Evolutionary conservation across 2,329 filamentous ascomycete genomes (phyloP), one percentile per base, ranked within the genome.

Genomic region (Alternaria sp.): DNA sequence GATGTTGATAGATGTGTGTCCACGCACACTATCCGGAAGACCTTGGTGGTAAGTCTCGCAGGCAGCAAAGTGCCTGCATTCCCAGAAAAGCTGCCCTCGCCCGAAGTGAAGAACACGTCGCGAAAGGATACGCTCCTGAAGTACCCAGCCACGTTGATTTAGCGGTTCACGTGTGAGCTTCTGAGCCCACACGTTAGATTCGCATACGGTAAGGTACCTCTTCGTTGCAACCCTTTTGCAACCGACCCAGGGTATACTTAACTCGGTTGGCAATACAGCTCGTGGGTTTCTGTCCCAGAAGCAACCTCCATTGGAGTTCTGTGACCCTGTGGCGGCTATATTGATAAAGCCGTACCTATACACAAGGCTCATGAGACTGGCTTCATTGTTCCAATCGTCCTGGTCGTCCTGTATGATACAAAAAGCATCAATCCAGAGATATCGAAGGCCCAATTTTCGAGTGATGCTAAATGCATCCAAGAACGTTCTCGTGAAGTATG

Each of bases 71-170:
- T 62, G 50, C 7, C 53, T 18, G 30, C 71, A 73, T 45, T 74
- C 73, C 67, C 67, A 73, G 46, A 71, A 69, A 4, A 73, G 41
- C 55, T 75, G 70, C 2, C 61, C 11, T 5, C 18, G 14, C 0
- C 63, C 56, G 26, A 70, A 74, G 23, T 75, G 69, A 6, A 73
- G 49, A 9, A 69, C 23, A 6, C 71, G 67, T 6, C 60, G 68
- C 3, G 70, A 60, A 2, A 74, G 65, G 28, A 72, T 51, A 0
- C 70, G 63, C 53, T 74, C 61, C 45, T 68, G 59, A 10, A 64
- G n/a, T 5, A 63, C 37, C 61, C 61, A 66, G 6, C 18, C 28
- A 4, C 64, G 56, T 44, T 25, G 12, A 21, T 64, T 62, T 8
- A 68, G 11, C 20, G 63, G 55, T 14, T 60, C 44, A 5, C 54